Evolutionary conservation across 495 filamentous ascomycete genomes (phyloP), one percentile per base, ranked within the genome.

Genomic region (Xanthoparmelia taractica): DNA sequence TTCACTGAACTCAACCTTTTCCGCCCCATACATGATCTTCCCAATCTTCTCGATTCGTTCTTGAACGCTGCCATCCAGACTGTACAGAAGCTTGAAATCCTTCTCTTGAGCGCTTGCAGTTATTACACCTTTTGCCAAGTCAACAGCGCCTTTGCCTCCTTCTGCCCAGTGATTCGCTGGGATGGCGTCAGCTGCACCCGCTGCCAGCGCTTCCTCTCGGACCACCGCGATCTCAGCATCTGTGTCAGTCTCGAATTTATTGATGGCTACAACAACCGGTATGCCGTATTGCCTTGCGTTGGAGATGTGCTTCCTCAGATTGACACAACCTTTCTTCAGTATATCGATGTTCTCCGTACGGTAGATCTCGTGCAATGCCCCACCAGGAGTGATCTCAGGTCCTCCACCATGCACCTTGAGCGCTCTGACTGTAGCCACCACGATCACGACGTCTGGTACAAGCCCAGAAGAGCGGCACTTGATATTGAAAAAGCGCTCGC

Each of bases 401-500:
- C 92, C 94, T 34, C 93, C 94, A 64, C 94, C 94, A 71, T 98
- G 94, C 20, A 96, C 92, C 80, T 98, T 98, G 58, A 98, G 79
- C 4, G 94, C 94, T 67, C 94, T 87, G 52, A 97, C 90, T 4
- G 94, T 98, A 56, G 94, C 92, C 31, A 98, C 94, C 60, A 98
- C 87, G 41, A 98, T 90, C 20, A 96, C 92, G 5, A 89, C 87
- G 70, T 98, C 94, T 11, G 94, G 94, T 1, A 89, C 85, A 45
- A 98, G 82, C 25, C 94, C 94, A 20, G 91, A 96, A 37, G 91
- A 91, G 54, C 94, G 87, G 79, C 94, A 97, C 82, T 98, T 98
- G 78, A 98, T 97, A 77, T 98, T 97, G 85, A 98, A 97, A 82
- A 98, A 98, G 36, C 94, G 88, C 81, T 98, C 94, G 59, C 94